Evolutionary conservation across 1,284 basidiomycete species (phyloP).

Genomic region (Coriolopsis trogii): DNA sequence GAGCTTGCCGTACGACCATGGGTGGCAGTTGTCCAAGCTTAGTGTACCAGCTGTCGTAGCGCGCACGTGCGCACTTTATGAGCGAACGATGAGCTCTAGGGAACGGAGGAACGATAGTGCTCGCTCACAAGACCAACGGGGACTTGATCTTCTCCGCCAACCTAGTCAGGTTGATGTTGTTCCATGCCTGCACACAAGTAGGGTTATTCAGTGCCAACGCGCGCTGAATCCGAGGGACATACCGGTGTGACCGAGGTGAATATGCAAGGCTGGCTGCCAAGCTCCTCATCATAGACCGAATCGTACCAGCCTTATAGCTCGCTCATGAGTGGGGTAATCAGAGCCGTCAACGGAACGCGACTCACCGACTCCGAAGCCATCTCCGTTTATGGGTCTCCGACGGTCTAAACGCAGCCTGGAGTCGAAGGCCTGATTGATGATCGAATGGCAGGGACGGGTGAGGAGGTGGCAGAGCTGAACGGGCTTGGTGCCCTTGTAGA

Average conservation of each 20-base stretch:
- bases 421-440: constrained; percentile 96
- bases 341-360: constrained; percentile 23
- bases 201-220: too few relatives aligned
- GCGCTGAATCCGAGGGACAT: constrained; percentile 32
- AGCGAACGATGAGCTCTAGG: neutral
- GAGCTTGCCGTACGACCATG: constrained; percentile 84
- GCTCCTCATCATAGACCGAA: constrained; percentile 75
- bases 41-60: constrained; percentile 86
- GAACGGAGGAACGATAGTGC: neutral
- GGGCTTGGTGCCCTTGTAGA: constrained; percentile 89
- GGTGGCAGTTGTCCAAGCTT: constrained; percentile 94
- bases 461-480: constrained; percentile 89
- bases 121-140: constrained; percentile 88
- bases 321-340: too few relatives aligned
- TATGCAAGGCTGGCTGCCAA: constrained; percentile 88
- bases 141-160: constrained; percentile 95
- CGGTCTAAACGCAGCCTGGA: constrained; percentile 83
- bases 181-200: constrained; percentile 76
- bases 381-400: constrained; percentile 88
- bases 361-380: constrained; percentile 96
- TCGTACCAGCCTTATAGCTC: constrained; percentile 93
- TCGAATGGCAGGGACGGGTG: constrained; percentile 91
- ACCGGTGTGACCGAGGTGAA: constrained; percentile 97
- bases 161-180: constrained; percentile 87
- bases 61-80: constrained; percentile 80